Conservation (phyloP, 495 filamentous ascomycete genomes). For the Sordaria brevicollis region DNA sequence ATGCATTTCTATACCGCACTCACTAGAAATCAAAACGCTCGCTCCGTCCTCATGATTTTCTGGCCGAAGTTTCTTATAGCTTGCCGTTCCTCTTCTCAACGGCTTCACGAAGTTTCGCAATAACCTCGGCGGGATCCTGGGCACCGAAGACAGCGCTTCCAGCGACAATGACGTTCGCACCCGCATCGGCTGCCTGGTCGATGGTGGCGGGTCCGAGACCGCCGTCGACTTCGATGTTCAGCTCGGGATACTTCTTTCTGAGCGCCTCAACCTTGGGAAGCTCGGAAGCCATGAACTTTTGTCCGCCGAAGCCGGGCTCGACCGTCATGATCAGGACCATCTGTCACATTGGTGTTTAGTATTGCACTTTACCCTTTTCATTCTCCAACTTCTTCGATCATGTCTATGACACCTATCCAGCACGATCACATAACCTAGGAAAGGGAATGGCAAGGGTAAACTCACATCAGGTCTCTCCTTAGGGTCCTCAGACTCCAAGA, state of each 20-base stretch:
- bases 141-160: slow-evolving; percentile 97
- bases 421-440: background rate
- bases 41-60: background rate
- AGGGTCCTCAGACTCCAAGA: slow-evolving; percentile 59
- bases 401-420: background rate
- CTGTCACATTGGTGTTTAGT: slow-evolving; percentile 31
- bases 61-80: slow-evolving; percentile 5
- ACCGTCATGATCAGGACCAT: slow-evolving; percentile 99
- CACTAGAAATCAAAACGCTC: background rate
- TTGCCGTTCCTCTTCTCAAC: slow-evolving; percentile 52
- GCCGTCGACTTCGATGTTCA: slow-evolving; percentile 97
- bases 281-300: slow-evolving; percentile 95
- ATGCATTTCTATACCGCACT: background rate
- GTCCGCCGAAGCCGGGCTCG: slow-evolving; percentile 92
- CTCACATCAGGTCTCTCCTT: slow-evolving; percentile 84
- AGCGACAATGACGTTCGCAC: slow-evolving; percentile 96
- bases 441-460: background rate
- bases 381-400: background rate
- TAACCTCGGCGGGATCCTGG: slow-evolving; percentile 74
- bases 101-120: slow-evolving; percentile 62
- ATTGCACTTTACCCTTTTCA: background rate
- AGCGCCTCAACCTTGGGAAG: slow-evolving; percentile 86
- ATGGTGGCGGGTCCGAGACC: slow-evolving; percentile 82
- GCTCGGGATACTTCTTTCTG: slow-evolving; percentile 70
- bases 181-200: slow-evolving; percentile 87